These are phyloP conservation scores for Pneumocystis carinii DNA, from an alignment of 1,139 yeast genomes.

Conservation along the genomic window DNA sequence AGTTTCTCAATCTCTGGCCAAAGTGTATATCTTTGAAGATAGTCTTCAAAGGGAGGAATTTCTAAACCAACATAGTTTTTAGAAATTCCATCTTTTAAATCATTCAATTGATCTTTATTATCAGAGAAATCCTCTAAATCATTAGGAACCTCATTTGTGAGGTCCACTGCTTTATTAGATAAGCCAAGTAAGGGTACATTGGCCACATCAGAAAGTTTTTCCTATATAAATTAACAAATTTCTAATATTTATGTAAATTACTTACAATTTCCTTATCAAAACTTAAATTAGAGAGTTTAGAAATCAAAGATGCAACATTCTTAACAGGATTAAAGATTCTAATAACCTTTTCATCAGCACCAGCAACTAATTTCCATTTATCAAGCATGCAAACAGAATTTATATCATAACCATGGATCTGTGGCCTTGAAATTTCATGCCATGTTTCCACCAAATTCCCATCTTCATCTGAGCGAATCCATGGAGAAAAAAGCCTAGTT, in stretches of 20 bases:
- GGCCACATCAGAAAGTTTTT: constrained; percentile 60
- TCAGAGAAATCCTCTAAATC: constrained; percentile 22
- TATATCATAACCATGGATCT: constrained; percentile 97
- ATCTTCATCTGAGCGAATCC: constrained; percentile 1
- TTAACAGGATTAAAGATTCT: constrained; percentile 85
- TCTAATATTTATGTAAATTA: constrained; percentile 3
- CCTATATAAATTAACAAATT: constrained; percentile 16
- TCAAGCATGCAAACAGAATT: constrained; percentile 55
- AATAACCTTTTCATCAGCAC: constrained; percentile 88
- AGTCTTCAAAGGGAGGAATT: constrained; percentile 73
- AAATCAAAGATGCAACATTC: constrained; percentile 50
- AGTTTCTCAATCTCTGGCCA: constrained; percentile 92
- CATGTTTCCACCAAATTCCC: constrained; percentile 28
- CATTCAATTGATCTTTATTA: constrained; percentile 26
- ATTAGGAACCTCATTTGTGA: constrained; percentile 27
- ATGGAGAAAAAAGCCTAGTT: constrained; percentile 59
- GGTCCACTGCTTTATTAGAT: constrained; percentile 71
- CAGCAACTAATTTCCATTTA: constrained; percentile 61
- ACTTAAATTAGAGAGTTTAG: constrained; percentile 37
- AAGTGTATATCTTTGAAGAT: constrained; percentile 74
- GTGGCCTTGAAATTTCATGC: constrained; percentile 94
- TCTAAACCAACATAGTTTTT: constrained; percentile 21
- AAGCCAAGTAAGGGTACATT: constrained; percentile 85
- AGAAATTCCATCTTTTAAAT: constrained; percentile 25
- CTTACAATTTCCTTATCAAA: constrained; percentile 13